Evolutionary conservation across 2,329 filamentous ascomycete genomes (phyloP), one percentile per base, ranked within the genome.

Genomic region (Pyricularia pennisetigena): DNA sequence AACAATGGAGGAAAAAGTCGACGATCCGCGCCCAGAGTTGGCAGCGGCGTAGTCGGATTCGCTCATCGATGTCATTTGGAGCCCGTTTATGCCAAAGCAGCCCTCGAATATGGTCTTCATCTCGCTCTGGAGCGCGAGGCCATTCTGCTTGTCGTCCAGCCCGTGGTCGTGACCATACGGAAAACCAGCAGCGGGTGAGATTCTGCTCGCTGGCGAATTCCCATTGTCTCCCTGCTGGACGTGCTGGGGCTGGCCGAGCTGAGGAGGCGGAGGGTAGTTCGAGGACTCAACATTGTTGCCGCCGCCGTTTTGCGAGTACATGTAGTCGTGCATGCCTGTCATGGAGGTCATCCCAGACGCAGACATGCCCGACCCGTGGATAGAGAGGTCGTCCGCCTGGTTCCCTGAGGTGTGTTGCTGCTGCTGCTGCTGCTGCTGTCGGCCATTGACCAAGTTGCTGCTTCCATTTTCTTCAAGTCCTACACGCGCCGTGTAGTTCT

Each of bases 401-500:
- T 26, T 49, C 10, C 24, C 59, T 28, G 59, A 16, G 24, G 6
- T 23, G 23, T 62, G 24, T 20, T 62, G 59, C 71, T 70, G 26
- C 70, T 70, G 3, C 71, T 62, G 24, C 6, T 62, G 59, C 71
- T 70, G 26, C 70, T 70, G 3, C 71, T 41, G n/a, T 79, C 78
- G 23, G 83, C 84, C 65, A 85, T 83, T 84, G 0, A 82, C 81
- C n/a, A 85, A 72, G 0, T 84, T 83, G 1, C 83, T 84, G 10
- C 77, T 81, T 69, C 86, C 83, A 8, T 83, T 78, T 57, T 79
- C 80, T n/a, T 80, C 78, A 24, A 90, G 81, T 0, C 90, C 90
- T 0, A 93, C 83, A 24, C 87, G 85, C 0, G 89, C 89, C 0
- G 88, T 90, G 7, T 92, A 87, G 69, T 91, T 87, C 72, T 91